phyloP scores from a whole-genome alignment of 148 eudicot species.

The Vaccinium corymbosum region DNA sequence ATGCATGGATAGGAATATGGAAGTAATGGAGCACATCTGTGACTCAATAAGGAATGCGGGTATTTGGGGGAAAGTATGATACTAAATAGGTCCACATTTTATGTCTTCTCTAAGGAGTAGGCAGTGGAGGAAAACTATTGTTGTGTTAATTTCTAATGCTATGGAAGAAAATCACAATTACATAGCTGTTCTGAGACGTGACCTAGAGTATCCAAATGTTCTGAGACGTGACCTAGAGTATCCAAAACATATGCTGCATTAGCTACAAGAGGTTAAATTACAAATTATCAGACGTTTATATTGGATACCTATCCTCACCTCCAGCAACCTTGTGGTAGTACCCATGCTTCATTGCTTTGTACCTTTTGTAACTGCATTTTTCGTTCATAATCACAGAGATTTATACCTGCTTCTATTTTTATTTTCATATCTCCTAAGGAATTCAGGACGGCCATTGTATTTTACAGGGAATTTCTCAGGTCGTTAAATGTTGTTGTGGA shows the following conservation, averaged over 20 bases:
- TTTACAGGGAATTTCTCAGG: slow-evolving; percentile 61
- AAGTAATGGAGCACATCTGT: background rate
- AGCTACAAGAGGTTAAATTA: background rate
- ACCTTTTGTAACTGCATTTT: slow-evolving; percentile 6
- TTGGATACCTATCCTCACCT: background rate
- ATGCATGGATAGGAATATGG: background rate
- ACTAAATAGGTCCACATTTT: background rate
- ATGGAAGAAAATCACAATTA: background rate
- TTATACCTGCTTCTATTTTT: slow-evolving; percentile 11
- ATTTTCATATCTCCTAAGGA: background rate
- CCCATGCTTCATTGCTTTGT: background rate
- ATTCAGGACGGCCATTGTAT: slow-evolving; percentile 1
- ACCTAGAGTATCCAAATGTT: background rate
- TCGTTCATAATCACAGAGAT: background rate
- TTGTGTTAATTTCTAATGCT: background rate
- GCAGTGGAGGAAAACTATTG: background rate
- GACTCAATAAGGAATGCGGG: background rate
- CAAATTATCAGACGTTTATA: background rate
- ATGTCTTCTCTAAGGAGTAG: background rate
- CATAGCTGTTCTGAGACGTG: background rate
- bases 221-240: background rate
- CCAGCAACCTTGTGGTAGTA: background rate
- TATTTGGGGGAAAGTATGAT: background rate
- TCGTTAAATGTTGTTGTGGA: slow-evolving; percentile 66
- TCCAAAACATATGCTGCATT: background rate